Evolutionary conservation across 129 eudicot genomes (phyloP), one percentile per base, ranked within the genome.

Genomic region (Pseudognaphalium luteoalbum): DNA sequence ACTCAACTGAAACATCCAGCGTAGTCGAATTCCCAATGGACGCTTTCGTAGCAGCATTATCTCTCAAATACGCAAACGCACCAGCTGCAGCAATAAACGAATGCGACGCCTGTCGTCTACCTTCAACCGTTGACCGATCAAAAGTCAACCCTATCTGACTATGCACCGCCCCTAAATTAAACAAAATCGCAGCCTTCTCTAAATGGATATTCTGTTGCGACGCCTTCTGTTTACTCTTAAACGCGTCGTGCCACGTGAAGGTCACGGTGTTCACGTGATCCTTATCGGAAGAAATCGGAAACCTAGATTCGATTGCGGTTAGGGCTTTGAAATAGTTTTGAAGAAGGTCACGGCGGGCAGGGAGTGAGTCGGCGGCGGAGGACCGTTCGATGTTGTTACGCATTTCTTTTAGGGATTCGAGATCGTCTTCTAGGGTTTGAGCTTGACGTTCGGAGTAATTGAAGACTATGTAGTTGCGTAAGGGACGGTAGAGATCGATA

Each of bases 371-470:
- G 77, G 86, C 47, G 4, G 80, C 47, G 50, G 81, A 64, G 37
- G 84, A 78, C 5, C 88, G 89, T 70, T 85, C 90, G 73, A 90
- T 54, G 33, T 35, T 88, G 83, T 86, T 79, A 5, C 98, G 91
- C 63, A 86, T 67, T 50, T 84, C 78, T 64, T 94, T 94, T 52
- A 91, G 78, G 80, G 97, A 82, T 78, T 94, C 84, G 85, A 94
- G 96, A 69, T 94, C 98, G 79, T 94, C 98, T 28, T 94, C 98
- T 60, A 94, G 84, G 84, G 83, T 91, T 79, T 87, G 97, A 15
- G 98, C 98, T 72, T 94, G 90, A 86, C 93, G 96, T 73, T 93
- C 98, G 80, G 96, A 90, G 88, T 93, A 93, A 68, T 88, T 87
- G 79, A 85, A 80, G 83, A 76, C 90, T 34, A 93, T 85, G 90